Evolutionary conservation across 2,329 filamentous ascomycete genomes (phyloP), one percentile per base, ranked within the genome.

Genomic region (Diaporthe australafricana): DNA sequence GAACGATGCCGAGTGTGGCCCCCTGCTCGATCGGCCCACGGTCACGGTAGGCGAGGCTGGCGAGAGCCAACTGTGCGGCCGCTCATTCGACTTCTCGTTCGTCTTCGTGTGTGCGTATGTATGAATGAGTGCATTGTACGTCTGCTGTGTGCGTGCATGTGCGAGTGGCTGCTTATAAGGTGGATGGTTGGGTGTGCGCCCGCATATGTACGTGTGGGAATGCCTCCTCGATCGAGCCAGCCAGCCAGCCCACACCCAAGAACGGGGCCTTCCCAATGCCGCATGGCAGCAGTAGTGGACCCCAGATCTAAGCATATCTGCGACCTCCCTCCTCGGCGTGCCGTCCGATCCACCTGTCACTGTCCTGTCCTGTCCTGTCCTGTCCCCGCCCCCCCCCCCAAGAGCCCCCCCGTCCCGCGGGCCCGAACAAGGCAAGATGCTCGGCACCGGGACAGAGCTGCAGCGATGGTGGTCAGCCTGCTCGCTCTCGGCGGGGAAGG

Each of bases 381-480:
- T 40, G 38, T 40, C 38, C 38, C 38, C 38, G 38, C 38, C 12
- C 57, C 40, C 25, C 40, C 17, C 25, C 38, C 12, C 40, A 30
- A 27, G 14, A 48, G 30, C 27, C 60, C 27, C 27, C 60, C 27
- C 30, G n/a, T 50, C 45, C 45, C 35, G 30, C 60, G 45, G 45
- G n/a, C 35, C 45, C 30, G 22, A 65, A 50, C 50, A 45, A 25
- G 60, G 60, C 30, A 65, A 50, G 9, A 50, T n/a, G 45, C 60
- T 65, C 60, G 45, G 42, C 45, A 65, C 60, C 45, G 60, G 60
- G 27, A 35, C 60, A 48, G 42, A 48, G 42, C 42, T 63, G 42
- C 42, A 25, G 60, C 42, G 60, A 63, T 63, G 60, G 60, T 63
- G 60, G 60, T 48, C 60, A 63, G 60, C 60, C 60, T 25, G 42